Evolutionary conservation across 2,329 filamentous ascomycete genomes (phyloP).

Genomic region (Alternaria viburni): DNA sequence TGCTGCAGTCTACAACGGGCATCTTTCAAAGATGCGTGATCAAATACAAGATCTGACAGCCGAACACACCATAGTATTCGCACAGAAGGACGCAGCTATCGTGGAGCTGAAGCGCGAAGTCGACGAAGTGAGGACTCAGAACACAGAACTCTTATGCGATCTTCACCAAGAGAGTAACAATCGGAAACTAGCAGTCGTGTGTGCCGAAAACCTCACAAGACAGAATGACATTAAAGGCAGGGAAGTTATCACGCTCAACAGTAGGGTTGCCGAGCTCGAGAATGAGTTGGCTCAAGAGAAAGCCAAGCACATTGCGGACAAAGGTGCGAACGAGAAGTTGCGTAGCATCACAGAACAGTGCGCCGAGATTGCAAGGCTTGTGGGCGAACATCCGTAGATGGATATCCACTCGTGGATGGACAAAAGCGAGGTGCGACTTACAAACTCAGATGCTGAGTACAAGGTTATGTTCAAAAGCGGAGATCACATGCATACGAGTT

Average conservation of each 20-base stretch:
- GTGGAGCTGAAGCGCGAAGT: not conserved
- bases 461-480: too few relatives aligned
- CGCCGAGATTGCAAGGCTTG: not conserved
- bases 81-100: not conserved
- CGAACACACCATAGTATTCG: not conserved
- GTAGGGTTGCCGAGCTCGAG: not conserved
- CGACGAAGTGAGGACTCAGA: not conserved
- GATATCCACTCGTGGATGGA: not conserved
- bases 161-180: rapidly evolving
- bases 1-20: not conserved
- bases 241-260: not conserved
- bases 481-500: too few relatives aligned
- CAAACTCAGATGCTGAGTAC: not conserved
- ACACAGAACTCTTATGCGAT: not conserved
- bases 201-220: not conserved
- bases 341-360: not conserved
- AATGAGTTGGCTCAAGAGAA: not conserved
- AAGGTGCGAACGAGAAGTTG: not conserved
- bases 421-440: not conserved
- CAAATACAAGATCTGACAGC: rapidly evolving
- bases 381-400: not conserved
- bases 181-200: not conserved
- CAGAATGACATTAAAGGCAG: not conserved
- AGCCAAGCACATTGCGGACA: not conserved
- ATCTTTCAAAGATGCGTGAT: not conserved